Evolutionary conservation across 331 rosid genomes (phyloP).

Genomic region (Quercus phellos): DNA sequence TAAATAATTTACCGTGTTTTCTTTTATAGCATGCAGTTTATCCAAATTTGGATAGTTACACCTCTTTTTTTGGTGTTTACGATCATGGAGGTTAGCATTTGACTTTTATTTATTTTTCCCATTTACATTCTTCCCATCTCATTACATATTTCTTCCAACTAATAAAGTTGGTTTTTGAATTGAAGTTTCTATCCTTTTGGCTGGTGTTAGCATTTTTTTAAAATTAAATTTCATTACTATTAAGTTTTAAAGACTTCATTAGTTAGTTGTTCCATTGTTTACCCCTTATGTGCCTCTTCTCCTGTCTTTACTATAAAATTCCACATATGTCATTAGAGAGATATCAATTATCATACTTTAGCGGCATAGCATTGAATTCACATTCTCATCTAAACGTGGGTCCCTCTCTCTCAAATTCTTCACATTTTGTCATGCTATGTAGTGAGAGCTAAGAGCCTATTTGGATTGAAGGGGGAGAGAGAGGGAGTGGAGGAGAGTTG

Average conservation of each 20-base stretch:
- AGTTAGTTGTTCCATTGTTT: not conserved
- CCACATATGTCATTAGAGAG: too few relatives aligned
- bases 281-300: too few relatives aligned
- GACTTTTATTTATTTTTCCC: not conserved
- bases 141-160: not conserved
- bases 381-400: too few relatives aligned
- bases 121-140: not conserved
- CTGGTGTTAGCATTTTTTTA: not conserved
- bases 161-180: not conserved
- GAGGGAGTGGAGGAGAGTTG: too few relatives aligned
- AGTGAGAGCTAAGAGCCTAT: too few relatives aligned
- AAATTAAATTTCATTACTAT: not conserved
- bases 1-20: conserved; percentile 3
- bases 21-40: conserved; percentile 74
- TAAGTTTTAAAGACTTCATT: not conserved
- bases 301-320: too few relatives aligned
- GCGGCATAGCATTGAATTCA: too few relatives aligned
- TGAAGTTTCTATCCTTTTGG: not conserved
- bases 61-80: conserved; percentile 86
- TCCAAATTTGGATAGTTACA: conserved; percentile 62
- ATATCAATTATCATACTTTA: too few relatives aligned
- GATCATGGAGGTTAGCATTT: conserved; percentile 83
- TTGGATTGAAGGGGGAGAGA: too few relatives aligned
- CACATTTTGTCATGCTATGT: too few relatives aligned
- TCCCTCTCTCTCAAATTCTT: too few relatives aligned